A percentile compares a stretch with the other conserved stretches of the same genome.
phyloP scores from a whole-genome alignment of 2,329 filamentous ascomycete species.

The Beauveria pseudobassiana region DNA sequence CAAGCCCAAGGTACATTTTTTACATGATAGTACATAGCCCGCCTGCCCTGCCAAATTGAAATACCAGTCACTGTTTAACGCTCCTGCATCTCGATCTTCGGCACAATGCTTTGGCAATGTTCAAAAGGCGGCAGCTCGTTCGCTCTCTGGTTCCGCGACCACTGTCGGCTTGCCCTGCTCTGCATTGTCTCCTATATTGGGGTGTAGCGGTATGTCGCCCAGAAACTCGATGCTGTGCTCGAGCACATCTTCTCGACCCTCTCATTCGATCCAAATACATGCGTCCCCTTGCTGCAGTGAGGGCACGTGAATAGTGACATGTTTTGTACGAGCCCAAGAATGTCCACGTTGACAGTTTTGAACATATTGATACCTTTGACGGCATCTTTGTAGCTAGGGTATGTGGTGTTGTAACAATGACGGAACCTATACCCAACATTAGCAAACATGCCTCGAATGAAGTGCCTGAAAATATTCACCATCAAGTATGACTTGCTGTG shows the following conservation, averaged over 20 bases:
- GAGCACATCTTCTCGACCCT: slow-evolving; percentile 61
- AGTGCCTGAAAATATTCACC: slow-evolving; percentile 40
- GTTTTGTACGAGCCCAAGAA: slow-evolving; percentile 85
- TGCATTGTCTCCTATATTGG: slow-evolving; percentile 78
- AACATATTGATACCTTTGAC: slow-evolving; percentile 92
- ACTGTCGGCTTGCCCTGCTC: slow-evolving; percentile 85
- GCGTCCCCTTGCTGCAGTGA: slow-evolving; percentile 64
- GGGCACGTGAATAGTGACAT: slow-evolving; percentile 83
- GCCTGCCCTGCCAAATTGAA: neutral
- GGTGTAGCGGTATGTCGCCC: slow-evolving; percentile 82
- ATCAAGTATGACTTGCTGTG: slow-evolving; percentile 84
- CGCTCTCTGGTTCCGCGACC: slow-evolving; percentile 73
- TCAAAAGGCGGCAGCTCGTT: slow-evolving; percentile 64
- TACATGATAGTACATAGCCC: slow-evolving; percentile 1
- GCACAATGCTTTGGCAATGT: slow-evolving; percentile 54
- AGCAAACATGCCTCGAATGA: neutral
- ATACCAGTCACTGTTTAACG: slow-evolving; percentile 4
- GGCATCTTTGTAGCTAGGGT: slow-evolving; percentile 84
- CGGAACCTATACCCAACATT: slow-evolving; percentile 45
- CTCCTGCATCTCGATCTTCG: slow-evolving; percentile 32
- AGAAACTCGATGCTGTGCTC: slow-evolving; percentile 72
- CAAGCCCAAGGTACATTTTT: neutral
- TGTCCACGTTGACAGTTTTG: slow-evolving; percentile 69
- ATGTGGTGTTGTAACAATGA: slow-evolving; percentile 91
- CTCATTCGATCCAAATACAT: slow-evolving; percentile 63